These are phyloP conservation scores for Entomortierella lignicola DNA, from an alignment of 192 early-diverging fungal species.

Conservation along the genomic window DNA sequence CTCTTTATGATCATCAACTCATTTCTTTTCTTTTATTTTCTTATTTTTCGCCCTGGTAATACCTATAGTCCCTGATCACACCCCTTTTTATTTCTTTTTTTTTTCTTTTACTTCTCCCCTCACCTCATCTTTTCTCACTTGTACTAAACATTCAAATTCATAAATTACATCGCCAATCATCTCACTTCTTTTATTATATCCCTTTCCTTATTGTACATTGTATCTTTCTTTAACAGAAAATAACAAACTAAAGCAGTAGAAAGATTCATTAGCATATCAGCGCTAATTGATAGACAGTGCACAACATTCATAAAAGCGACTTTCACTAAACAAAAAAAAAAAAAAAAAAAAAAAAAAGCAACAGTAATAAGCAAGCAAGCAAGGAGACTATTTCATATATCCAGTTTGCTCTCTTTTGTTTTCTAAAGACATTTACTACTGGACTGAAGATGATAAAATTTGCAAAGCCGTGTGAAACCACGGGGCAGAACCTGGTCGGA, in stretches of 20 bases:
- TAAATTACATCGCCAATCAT: neutral
- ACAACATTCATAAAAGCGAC: too few relatives aligned
- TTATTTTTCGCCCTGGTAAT: neutral
- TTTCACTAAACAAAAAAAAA: too few relatives aligned
- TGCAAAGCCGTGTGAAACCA: constrained; percentile 59
- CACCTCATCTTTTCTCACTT: neutral
- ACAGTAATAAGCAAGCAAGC: too few relatives aligned
- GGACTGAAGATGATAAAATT: constrained; percentile 47
- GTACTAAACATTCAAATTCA: neutral
- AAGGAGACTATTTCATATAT: too few relatives aligned
- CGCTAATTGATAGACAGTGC: too few relatives aligned
- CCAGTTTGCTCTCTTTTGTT: too few relatives aligned
- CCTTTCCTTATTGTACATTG: neutral
- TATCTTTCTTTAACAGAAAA: too few relatives aligned
- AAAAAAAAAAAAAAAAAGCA: neutral
- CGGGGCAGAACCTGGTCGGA: constrained; percentile 64
- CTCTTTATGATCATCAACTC: constrained; percentile 6
- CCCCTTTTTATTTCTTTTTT: neutral
- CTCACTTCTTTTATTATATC: neutral
- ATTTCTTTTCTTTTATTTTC: constrained; percentile 15
- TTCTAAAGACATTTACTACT: too few relatives aligned
- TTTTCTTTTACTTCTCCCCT: neutral
- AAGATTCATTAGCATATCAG: too few relatives aligned
- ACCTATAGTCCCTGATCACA: neutral
- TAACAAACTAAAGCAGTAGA: too few relatives aligned